Evolutionary conservation across 2,329 filamentous ascomycete genomes (phyloP), one percentile per base, ranked within the genome.

Genomic region (Westerdykella aurantiaca): DNA sequence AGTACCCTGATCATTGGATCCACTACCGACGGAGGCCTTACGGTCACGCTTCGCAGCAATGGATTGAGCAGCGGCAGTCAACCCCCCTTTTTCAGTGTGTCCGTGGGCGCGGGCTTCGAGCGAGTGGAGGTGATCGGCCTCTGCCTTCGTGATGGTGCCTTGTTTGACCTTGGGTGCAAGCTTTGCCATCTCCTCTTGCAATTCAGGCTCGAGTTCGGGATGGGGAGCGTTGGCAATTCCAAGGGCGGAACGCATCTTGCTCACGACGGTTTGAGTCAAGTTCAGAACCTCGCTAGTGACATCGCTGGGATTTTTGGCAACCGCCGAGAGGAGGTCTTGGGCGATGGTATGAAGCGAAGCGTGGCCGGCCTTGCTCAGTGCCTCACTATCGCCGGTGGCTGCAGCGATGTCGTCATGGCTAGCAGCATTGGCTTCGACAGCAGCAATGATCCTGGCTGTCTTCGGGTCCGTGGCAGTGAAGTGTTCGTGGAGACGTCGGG

Each of bases 101-200:
- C 60, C 61, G 34, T 63, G 53, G 37, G 57, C 64, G 29, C 68
- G 64, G 42, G 65, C 62, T 48, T 72, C 69, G 38, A 69, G 66
- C 22, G 66, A 69, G 45, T 71, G 67, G 21, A 72, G 60, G 38
- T 62, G 61, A 41, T 67, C 58, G 23, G 69, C 69, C 42, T 72
- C 69, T 39, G 64, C 63, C 46, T 52, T 63, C 25, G 66, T 68
- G 44, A 70, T 59, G 6, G 57, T 58, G 35, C 57, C 62, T 42
- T 59, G 48, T 43, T 53, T 52, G 41, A 66, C 50, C 43, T 64
- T 65, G 46, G 57, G 56, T 40, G 60, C 53, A 45, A 66, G 56
- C 48, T 56, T 62, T 44, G 56, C 54, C 40, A 52, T 53, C 54
- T 62, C 58, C 46, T 56, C 48, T 35, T 58, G 56, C 6, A 63